A percentile compares a stretch with the other conserved stretches of the same genome.
Evolutionary conservation across 805 yeast genomes (phyloP).

Genomic region (Naumovozyma baii): DNA sequence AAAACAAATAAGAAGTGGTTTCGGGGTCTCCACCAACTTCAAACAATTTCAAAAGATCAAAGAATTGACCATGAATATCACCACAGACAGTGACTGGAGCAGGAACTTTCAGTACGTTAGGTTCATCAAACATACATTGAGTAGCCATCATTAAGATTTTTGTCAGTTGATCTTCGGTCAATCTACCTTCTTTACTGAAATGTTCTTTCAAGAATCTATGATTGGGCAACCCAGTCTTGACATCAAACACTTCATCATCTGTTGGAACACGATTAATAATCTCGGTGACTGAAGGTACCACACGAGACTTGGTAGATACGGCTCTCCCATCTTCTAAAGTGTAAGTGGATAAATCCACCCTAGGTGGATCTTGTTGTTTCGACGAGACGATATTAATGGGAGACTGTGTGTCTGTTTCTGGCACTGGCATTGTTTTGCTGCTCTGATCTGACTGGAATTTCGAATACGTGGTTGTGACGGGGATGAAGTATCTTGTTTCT

Average conservation of each 20-base stretch:
- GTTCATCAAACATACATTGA: slow-evolving; percentile 49
- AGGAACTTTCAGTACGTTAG: slow-evolving; percentile 63
- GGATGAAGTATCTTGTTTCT: no score
- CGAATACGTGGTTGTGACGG: no score
- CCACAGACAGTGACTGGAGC: slow-evolving; percentile 92
- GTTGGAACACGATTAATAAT: slow-evolving; percentile 55
- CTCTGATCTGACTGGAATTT: no score
- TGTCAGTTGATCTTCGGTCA: slow-evolving; percentile 56
- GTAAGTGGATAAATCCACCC: slow-evolving; percentile 31
- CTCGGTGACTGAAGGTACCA: slow-evolving; percentile 38
- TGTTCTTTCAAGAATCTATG: slow-evolving; percentile 56
- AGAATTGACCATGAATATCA: slow-evolving; percentile 85
- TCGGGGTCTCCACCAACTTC: slow-evolving; percentile 83
- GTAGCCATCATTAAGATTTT: slow-evolving; percentile 56
- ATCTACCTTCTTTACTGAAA: slow-evolving; percentile 66
- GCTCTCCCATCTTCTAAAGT: slow-evolving; percentile 39
- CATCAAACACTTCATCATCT: slow-evolving; percentile 51
- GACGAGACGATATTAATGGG: neutral
- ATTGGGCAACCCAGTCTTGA: slow-evolving; percentile 51
- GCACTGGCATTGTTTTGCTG: no score
- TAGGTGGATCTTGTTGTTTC: neutral
- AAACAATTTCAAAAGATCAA: slow-evolving; percentile 73
- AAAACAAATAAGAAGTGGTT: slow-evolving; percentile 56
- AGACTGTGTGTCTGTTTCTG: no score
- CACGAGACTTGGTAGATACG: slow-evolving; percentile 33